Evolutionary conservation across 2,329 filamentous ascomycete genomes (phyloP).

Genomic region (Cryphonectria parasitica): DNA sequence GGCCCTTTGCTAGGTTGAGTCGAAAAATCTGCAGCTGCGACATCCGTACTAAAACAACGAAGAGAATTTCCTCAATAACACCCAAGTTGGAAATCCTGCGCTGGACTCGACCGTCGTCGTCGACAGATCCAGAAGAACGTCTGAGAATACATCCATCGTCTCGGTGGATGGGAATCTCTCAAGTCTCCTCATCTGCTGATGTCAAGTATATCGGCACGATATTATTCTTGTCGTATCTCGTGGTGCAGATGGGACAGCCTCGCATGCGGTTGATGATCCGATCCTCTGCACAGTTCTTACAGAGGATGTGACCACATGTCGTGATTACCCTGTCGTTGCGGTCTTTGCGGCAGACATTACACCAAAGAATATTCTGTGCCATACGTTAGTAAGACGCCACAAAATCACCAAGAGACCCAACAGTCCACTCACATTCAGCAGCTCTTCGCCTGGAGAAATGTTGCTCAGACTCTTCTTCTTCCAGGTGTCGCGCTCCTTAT

Average conservation of each 20-base stretch:
- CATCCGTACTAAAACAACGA: background rate
- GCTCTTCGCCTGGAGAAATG: conserved; percentile 80
- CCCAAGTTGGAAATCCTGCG: background rate
- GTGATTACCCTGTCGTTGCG: conserved; percentile 95
- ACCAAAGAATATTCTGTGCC: conserved; percentile 73
- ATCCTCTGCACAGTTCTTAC: conserved; percentile 86
- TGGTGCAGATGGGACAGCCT: conserved; percentile 94
- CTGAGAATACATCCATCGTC: background rate
- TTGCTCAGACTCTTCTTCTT: conserved; percentile 82
- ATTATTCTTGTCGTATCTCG: conserved; percentile 88
- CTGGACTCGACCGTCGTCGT: background rate
- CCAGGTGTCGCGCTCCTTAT: conserved; percentile 84
- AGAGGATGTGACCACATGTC: conserved; percentile 94
- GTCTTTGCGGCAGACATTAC: conserved; percentile 88
- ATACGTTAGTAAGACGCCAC: conserved; percentile 39
- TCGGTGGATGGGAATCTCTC: background rate
- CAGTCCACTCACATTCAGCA: conserved; percentile 73
- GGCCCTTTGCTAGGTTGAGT: background rate
- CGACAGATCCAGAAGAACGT: background rate
- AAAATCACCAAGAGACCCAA: background rate
- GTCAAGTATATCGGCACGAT: conserved; percentile 71
- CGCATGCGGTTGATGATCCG: conserved; percentile 86
- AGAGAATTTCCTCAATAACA: background rate
- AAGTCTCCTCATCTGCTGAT: conserved; percentile 5
- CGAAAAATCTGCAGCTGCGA: background rate